phyloP scores from a whole-genome alignment of 2,329 filamentous ascomycete genomes.

The Ophiocordyceps robertsii region DNA sequence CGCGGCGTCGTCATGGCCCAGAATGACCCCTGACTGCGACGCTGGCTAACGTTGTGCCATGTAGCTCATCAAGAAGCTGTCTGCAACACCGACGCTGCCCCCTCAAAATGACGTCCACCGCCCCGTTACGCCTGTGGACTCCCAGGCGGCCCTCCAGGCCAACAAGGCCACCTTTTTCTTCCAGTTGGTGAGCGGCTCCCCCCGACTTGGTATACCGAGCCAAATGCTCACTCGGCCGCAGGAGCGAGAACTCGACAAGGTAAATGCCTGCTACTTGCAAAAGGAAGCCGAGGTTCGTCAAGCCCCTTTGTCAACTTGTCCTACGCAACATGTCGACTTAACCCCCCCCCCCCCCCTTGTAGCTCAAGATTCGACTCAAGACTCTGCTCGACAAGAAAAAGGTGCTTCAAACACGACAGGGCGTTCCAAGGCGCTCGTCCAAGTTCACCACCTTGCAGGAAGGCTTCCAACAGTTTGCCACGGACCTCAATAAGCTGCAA shows the following conservation, averaged over 20 bases:
- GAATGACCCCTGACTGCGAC: too few species aligned
- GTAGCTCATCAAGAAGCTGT: conserved; percentile 96
- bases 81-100: conserved; percentile 72
- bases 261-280: conserved; percentile 94
- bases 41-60: conserved; percentile 1
- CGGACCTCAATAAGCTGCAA: conserved; percentile 92
- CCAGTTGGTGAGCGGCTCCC: conserved; percentile 56
- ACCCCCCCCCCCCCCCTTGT: conserved; percentile 4
- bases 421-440: conserved; percentile 73
- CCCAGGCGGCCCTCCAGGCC: conserved; percentile 82
- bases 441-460: conserved; percentile 93
- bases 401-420: conserved; percentile 69
- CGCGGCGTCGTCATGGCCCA: too few species aligned
- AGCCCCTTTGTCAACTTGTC: not conserved
- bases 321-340: not conserved
- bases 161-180: conserved; percentile 99
- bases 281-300: conserved; percentile 84
- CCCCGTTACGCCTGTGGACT: conserved; percentile 42
- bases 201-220: not conserved
- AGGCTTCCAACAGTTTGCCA: conserved; percentile 93
- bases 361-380: conserved; percentile 88
- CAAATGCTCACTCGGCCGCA: conserved; percentile 22
- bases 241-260: conserved; percentile 97
- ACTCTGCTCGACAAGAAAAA: conserved; percentile 93
- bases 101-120: conserved; percentile 55